Base-by-base conservation (phyloP, 1,284 basidiomycete species). In the Microbotryum violaceum region DNA sequence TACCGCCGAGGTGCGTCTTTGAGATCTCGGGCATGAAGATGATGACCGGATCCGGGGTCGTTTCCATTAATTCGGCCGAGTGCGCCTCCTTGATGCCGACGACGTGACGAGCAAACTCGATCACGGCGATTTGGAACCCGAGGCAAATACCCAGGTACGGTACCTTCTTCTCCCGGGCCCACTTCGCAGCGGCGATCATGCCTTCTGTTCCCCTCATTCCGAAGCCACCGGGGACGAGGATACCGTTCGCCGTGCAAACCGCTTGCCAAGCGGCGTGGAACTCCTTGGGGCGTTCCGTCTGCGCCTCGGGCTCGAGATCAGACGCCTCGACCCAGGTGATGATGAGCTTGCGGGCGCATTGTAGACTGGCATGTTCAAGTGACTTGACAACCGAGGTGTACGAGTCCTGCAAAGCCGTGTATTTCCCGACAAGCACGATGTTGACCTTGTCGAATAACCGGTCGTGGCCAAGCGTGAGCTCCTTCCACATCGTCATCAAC, bases 1-100 rank as follows among this genome's bases (percentile, higher is more conserved):
- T 99, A 31, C 94, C 94, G 59, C 94, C 94, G 82, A 98, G 90
- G 70, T 98, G 92, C 8, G 93, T 97, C 74, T 89, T 90, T 51
- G 91, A 96, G 70, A 98, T 90, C 76, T 99, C 94, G 33, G 94
- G 94, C 94, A 99, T 99, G 82, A 94, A 98, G 70, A 97, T 83
- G 76, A 98, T 82, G 60, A 93, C 82, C 0, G 88, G 89, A 68
- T 90, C 80, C 21, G 77, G 72, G 25, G 79, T 79, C 18, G 75
- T 70, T 42, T 80, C 77, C 50, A 82, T 78, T 69, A 98, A 89
- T 77, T 98, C 94, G 29, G 84, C 78, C 2, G 93, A 97, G 62
- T 86, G 87, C n/a, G 92, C 91, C 57, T 85, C 89, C 47, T 81
- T 72, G 58, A 94, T 79, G 29, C 83, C 84, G 69, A 91, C 82